These are phyloP conservation scores for Paecilomyces variotii DNA, from an alignment of 2,329 filamentous ascomycete genomes.

Conservation along the genomic window DNA sequence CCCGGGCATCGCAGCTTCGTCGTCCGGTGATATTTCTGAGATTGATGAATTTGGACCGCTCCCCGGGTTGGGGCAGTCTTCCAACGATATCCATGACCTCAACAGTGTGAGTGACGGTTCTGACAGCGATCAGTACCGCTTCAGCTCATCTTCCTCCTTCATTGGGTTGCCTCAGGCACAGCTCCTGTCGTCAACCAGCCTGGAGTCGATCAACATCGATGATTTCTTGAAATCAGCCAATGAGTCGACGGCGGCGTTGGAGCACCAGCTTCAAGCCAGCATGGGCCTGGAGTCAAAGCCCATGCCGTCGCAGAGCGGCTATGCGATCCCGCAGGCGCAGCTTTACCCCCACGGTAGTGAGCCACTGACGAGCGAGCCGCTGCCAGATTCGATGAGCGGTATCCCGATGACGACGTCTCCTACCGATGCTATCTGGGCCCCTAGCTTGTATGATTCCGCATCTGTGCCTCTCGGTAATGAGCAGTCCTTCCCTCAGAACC, in stretches of 20 bases:
- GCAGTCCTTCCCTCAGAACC: slow-evolving; percentile 22
- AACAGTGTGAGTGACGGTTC: slow-evolving; percentile 35
- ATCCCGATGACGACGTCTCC: slow-evolving; percentile 17
- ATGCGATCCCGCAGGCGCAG: slow-evolving; percentile 17
- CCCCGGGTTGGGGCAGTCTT: slow-evolving; percentile 19
- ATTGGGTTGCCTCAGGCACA: slow-evolving; percentile 34
- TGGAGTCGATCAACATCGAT: slow-evolving; percentile 36
- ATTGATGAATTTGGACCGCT: slow-evolving; percentile 36
- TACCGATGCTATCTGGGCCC: slow-evolving; percentile 26
- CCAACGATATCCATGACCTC: slow-evolving; percentile 28
- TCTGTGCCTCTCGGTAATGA: slow-evolving; percentile 20
- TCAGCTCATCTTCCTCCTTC: slow-evolving; percentile 37
- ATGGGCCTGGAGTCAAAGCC: slow-evolving; percentile 29
- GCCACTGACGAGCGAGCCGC: slow-evolving; percentile 9
- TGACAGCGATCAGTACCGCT: slow-evolving; percentile 32
- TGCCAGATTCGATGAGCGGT: slow-evolving; percentile 5
- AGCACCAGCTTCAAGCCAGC: slow-evolving; percentile 31
- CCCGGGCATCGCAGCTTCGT: slow-evolving; percentile 35
- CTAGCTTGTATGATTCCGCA: slow-evolving; percentile 23
- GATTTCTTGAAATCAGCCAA: slow-evolving; percentile 37
- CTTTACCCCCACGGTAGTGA: slow-evolving; percentile 11
- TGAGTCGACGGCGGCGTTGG: slow-evolving; percentile 31
- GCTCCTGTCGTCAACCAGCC: slow-evolving; percentile 31
- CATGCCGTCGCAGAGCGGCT: slow-evolving; percentile 21
- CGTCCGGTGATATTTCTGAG: slow-evolving; percentile 43